These are phyloP conservation scores for Nidularia pulvinata DNA, from an alignment of 768 basidiomycete genomes.

Conservation along the genomic window DNA sequence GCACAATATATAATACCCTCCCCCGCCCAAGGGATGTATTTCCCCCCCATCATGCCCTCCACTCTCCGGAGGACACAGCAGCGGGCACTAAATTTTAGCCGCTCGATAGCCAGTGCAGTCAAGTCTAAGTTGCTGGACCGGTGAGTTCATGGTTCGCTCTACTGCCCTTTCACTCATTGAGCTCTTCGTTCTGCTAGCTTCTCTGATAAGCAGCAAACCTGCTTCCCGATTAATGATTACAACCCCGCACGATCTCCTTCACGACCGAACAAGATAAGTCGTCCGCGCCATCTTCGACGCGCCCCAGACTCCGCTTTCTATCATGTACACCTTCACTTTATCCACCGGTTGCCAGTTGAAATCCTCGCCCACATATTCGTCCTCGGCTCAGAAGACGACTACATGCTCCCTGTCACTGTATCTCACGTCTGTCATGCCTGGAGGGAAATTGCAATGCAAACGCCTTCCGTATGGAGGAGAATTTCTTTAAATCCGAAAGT, in stretches of 20 bases:
- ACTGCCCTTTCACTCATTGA: neutral
- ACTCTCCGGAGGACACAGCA: constrained; percentile 46
- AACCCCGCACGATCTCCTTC: constrained; percentile 6
- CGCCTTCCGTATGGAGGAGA: constrained; percentile 65
- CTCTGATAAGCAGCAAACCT: constrained; percentile 7
- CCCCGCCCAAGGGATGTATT: neutral
- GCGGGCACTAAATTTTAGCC: constrained; percentile 44
- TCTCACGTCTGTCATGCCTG: constrained; percentile 73
- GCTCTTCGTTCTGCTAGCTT: constrained; percentile 5
- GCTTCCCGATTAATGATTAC: constrained; percentile 8
- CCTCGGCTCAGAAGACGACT: constrained; percentile 54
- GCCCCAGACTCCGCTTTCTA: constrained; percentile 14
- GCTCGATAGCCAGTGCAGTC: constrained; percentile 47
- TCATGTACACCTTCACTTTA: constrained; percentile 38
- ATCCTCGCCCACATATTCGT: constrained; percentile 65
- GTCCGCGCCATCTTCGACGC: constrained; percentile 32
- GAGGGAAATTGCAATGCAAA: constrained; percentile 59
- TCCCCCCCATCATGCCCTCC: constrained; percentile 18
- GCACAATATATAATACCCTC: neutral
- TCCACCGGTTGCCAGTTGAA: constrained; percentile 61
- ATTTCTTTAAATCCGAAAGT: constrained; percentile 48
- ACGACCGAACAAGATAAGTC: constrained; percentile 22
- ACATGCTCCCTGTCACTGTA: constrained; percentile 56
- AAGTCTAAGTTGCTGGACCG: constrained; percentile 29
- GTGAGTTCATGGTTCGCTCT: constrained; percentile 13